These are phyloP conservation scores for Fusarium cyanostomum DNA, from an alignment of 2,329 filamentous ascomycete genomes.

Conservation along the genomic window DNA sequence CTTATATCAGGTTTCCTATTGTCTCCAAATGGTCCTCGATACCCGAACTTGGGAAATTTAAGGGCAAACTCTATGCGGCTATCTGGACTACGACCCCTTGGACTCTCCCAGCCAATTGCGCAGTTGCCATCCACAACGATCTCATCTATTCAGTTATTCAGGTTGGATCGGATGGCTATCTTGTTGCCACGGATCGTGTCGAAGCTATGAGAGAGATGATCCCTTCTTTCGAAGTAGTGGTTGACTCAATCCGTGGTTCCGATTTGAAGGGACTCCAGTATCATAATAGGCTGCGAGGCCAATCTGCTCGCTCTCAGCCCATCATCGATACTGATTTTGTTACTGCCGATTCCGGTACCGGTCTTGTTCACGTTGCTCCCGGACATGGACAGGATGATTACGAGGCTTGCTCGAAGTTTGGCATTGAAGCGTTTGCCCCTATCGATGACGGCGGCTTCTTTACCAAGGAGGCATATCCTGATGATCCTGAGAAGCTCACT, in stretches of 20 bases:
- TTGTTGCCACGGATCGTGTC: slow-evolving; percentile 78
- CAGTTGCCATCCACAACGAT: slow-evolving; percentile 81
- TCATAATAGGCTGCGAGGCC: slow-evolving; percentile 73
- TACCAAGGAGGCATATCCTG: slow-evolving; percentile 80
- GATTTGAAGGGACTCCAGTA: slow-evolving; percentile 75
- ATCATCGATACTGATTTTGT: slow-evolving; percentile 91
- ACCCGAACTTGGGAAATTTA: slow-evolving; percentile 50
- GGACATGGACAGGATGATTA: slow-evolving; percentile 99
- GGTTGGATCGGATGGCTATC: slow-evolving; percentile 64
- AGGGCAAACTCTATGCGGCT: slow-evolving; percentile 74
- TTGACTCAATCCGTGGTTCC: slow-evolving; percentile 68
- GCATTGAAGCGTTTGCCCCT: slow-evolving; percentile 80
- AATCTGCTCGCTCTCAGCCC: slow-evolving; percentile 66
- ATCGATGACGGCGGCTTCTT: slow-evolving; percentile 85
- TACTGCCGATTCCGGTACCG: slow-evolving; percentile 87
- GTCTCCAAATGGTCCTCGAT: slow-evolving; percentile 50
- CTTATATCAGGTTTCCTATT: slow-evolving; percentile 84
- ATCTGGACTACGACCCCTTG: slow-evolving; percentile 99
- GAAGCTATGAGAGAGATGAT: slow-evolving; percentile 63
- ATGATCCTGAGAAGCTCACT: slow-evolving; percentile 70
- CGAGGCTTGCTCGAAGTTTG: slow-evolving; percentile 75
- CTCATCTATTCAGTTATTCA: slow-evolving; percentile 77
- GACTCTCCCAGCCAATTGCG: slow-evolving; percentile 93
- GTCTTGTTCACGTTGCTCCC: slow-evolving; percentile 92
- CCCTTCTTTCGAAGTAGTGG: slow-evolving; percentile 63